A percentile compares a stretch with the other conserved stretches of the same genome.
phyloP scores from a whole-genome alignment of 257 asterid genomes.

The Solanum tarijense region DNA sequence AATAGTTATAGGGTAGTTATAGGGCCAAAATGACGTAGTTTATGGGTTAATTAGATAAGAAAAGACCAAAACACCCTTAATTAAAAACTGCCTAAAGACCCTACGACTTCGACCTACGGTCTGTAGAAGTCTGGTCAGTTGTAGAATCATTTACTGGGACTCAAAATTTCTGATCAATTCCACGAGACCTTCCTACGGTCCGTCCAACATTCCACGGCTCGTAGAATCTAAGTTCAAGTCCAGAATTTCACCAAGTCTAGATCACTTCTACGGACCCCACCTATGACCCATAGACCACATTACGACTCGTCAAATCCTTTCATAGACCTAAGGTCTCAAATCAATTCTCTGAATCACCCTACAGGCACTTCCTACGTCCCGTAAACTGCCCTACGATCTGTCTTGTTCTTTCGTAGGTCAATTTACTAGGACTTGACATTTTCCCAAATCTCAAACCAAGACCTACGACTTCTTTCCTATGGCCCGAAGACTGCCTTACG shows the following conservation, averaged over 20 bases:
- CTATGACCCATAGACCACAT: background rate
- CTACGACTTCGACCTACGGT: background rate
- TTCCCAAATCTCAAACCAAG: background rate
- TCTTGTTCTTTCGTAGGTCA: background rate
- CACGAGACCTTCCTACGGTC: background rate
- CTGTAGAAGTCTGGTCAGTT: background rate
- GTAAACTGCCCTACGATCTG: background rate
- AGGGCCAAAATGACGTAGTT: background rate
- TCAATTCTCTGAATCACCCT: background rate
- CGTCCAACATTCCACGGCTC: background rate
- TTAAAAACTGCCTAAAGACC: background rate
- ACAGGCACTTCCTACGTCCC: background rate
- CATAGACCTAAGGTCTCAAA: background rate
- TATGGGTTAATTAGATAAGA: background rate
- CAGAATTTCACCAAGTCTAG: background rate
- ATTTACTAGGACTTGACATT: background rate
- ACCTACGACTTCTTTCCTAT: background rate
- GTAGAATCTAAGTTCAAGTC: background rate
- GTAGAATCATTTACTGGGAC: background rate
- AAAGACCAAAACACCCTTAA: background rate
- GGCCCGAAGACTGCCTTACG: background rate
- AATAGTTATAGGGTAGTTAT: background rate
- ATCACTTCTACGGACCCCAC: background rate
- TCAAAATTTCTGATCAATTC: background rate
- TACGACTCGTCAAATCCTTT: background rate